Evolutionary conservation across 352 stramenopile species (phyloP).

Genomic region (Phytophthora capsici): DNA sequence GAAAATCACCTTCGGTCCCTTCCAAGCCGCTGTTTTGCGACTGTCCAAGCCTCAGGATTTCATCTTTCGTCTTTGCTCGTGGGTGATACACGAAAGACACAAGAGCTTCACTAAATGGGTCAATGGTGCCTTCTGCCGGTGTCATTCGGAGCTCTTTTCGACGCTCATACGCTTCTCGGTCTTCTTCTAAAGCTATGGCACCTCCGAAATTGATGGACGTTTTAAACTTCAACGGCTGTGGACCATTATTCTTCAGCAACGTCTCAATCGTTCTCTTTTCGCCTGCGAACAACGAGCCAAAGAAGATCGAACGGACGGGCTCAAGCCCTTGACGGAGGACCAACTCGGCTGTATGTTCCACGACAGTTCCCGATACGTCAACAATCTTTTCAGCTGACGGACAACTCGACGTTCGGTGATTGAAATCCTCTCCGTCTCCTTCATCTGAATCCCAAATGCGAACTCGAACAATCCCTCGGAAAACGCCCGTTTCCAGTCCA

Average conservation of each 20-base stretch:
- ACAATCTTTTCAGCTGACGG: slow-evolving; percentile 65
- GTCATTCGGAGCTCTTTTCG: slow-evolving; percentile 72
- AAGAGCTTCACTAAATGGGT: slow-evolving; percentile 55
- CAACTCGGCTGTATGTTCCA: slow-evolving; percentile 90
- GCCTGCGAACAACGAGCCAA: slow-evolving; percentile 76
- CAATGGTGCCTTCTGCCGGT: slow-evolving; percentile 62
- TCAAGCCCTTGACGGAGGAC: slow-evolving; percentile 57
- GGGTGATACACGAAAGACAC: slow-evolving; percentile 66
- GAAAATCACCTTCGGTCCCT: neutral
- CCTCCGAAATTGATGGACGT: slow-evolving; percentile 57
- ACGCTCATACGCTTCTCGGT: slow-evolving; percentile 70
- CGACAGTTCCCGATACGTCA: slow-evolving; percentile 78
- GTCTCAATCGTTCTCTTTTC: slow-evolving; percentile 68
- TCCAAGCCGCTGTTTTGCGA: slow-evolving; percentile 13
- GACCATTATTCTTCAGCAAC: slow-evolving; percentile 80
- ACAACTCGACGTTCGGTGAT: neutral
- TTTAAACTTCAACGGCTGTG: slow-evolving; percentile 68
- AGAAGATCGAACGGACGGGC: slow-evolving; percentile 59
- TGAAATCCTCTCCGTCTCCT: slow-evolving; percentile 23
- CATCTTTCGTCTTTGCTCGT: slow-evolving; percentile 39
- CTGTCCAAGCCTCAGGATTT: slow-evolving; percentile 32
- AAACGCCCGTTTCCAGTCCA: slow-evolving; percentile 42
- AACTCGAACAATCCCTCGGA: slow-evolving; percentile 54
- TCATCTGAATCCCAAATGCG: slow-evolving; percentile 44
- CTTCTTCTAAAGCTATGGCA: slow-evolving; percentile 43